A percentile compares a stretch with the other conserved stretches of the same genome.
These are phyloP conservation scores for Paramyrothecium roridum DNA, from an alignment of 2,329 filamentous ascomycete genomes.

Conservation along the genomic window DNA sequence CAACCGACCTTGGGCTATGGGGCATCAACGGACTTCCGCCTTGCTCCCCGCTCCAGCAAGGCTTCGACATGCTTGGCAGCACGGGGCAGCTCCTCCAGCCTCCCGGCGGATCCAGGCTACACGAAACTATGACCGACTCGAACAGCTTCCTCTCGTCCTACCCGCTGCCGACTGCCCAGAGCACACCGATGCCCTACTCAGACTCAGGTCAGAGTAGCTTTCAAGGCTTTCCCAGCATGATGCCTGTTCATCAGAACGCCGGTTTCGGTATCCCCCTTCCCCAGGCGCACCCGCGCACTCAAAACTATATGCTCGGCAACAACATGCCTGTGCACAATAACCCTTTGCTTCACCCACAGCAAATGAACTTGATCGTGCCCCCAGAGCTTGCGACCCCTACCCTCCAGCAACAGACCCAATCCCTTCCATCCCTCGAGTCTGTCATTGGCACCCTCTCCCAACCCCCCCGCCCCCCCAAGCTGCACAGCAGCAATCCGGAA, in stretches of 20 bases:
- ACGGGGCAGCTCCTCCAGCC: not conserved
- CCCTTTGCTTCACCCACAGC: not conserved
- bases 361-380: not conserved
- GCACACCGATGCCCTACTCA: not conserved
- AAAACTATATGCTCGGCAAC: not conserved
- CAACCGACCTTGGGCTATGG: too few species aligned
- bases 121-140: not conserved
- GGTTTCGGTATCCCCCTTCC: not conserved
- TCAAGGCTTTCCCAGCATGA: not conserved
- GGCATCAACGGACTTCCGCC: not conserved
- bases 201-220: not conserved
- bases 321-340: not conserved
- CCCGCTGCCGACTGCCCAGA: not conserved
- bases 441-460: not conserved
- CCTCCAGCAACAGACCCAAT: not conserved
- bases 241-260: not conserved
- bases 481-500: not conserved
- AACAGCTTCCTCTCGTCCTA: not conserved
- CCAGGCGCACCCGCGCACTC: not conserved
- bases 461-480: not conserved
- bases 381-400: not conserved
- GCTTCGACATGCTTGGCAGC: not conserved
- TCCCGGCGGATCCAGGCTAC: not conserved
- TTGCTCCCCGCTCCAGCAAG: not conserved
- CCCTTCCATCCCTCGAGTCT: not conserved